Conservation (phyloP, 2,329 filamentous ascomycete species). For the Akanthomyces uredinophilus region DNA sequence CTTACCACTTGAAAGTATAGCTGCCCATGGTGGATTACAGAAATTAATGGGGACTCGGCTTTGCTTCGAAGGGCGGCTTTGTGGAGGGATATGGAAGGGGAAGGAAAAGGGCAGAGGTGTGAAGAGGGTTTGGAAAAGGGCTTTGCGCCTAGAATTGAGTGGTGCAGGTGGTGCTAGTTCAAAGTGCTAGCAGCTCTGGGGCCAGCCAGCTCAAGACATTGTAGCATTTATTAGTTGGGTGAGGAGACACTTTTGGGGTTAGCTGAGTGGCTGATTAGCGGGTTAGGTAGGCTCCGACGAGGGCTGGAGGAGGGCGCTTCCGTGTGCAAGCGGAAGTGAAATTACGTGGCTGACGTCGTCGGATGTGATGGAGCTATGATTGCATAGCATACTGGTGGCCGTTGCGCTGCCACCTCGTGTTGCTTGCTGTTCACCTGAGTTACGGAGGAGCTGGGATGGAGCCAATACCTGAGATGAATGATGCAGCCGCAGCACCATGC, state of each 20-base stretch:
- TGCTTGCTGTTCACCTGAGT: neutral
- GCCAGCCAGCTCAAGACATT: no score
- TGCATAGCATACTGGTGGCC: neutral
- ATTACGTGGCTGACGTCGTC: conserved; percentile 14
- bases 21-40: conserved; percentile 50
- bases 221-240: neutral
- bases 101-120: conserved; percentile 7
- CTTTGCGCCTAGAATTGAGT: neutral
- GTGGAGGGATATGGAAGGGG: conserved; percentile 14
- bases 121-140: conserved; percentile 13
- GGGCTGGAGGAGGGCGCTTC: neutral
- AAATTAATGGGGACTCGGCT: conserved; percentile 17
- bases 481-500: neutral
- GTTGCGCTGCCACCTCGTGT: neutral
- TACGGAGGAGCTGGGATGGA: neutral
- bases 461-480: neutral
- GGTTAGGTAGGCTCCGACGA: neutral
- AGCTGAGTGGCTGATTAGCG: no score
- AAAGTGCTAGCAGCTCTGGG: neutral
- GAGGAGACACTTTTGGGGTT: neutral
- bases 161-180: neutral
- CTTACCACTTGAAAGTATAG: conserved; percentile 68
- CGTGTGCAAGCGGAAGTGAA: conserved; percentile 1
- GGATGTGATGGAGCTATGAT: conserved; percentile 1
- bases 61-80: neutral